Percentiles rank a stretch among this genome's conserved stretches.
phyloP scores from a whole-genome alignment of 768 basidiomycete genomes.

The Saitozyma podzolica region DNA sequence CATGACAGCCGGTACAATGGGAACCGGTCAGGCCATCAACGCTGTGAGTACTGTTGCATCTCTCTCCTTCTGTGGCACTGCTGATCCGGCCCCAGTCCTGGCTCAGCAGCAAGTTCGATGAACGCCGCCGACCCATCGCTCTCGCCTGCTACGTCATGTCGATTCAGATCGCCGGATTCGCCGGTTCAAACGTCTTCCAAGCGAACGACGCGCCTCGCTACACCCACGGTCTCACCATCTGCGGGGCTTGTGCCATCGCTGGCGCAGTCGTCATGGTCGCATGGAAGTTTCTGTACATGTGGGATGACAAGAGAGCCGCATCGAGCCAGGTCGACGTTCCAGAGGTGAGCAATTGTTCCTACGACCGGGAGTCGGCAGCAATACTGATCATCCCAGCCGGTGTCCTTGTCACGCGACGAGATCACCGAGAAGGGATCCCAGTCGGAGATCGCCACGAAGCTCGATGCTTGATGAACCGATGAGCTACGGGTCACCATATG shows the following conservation, averaged over 20 bases:
- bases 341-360: not conserved
- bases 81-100: slow-evolving; percentile 9
- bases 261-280: slow-evolving; percentile 17
- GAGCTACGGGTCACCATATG: too few species aligned
- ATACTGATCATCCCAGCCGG: too few species aligned
- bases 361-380: too few species aligned
- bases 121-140: slow-evolving; percentile 19
- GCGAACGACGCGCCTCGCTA: slow-evolving; percentile 17
- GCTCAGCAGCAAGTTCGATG: slow-evolving; percentile 22
- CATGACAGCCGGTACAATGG: slow-evolving; percentile 25
- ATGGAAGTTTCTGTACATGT: slow-evolving; percentile 19
- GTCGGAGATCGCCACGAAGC: too few species aligned
- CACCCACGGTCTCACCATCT: slow-evolving; percentile 22
- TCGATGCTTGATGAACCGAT: too few species aligned
- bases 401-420: too few species aligned
- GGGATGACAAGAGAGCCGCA: slow-evolving; percentile 10
- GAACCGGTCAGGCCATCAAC: slow-evolving; percentile 25
- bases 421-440: too few species aligned
- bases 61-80: not conserved
- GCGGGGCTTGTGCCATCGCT: slow-evolving; percentile 16
- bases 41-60: slow-evolving; percentile 10
- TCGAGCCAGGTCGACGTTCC: not conserved
- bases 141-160: slow-evolving; percentile 18
- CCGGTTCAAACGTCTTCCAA: slow-evolving; percentile 24
- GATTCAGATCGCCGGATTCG: slow-evolving; percentile 26